Percentiles rank a stretch among this genome's conserved stretches.
Conservation (phyloP, 2,329 filamentous ascomycete genomes). For the Chrysoporthe cubensis region DNA sequence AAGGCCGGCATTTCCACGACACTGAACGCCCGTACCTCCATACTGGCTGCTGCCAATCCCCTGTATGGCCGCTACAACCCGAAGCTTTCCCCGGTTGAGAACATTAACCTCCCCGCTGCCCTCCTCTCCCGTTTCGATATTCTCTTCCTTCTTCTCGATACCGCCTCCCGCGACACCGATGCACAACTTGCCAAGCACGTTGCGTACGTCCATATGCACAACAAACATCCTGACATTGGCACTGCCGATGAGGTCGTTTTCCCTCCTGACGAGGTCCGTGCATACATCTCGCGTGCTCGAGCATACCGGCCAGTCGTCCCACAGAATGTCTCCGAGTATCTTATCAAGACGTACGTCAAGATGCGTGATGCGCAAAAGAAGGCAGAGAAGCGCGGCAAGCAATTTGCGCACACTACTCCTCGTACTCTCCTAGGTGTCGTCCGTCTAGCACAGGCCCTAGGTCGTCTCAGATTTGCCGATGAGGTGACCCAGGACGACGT, state of each 20-base stretch:
- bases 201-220: constrained; percentile 96
- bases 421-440: constrained; percentile 92
- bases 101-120: constrained; percentile 98
- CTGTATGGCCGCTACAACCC: constrained; percentile 98
- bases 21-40: constrained; percentile 92
- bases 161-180: constrained; percentile 84
- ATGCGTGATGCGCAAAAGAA: constrained; percentile 91
- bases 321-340: constrained; percentile 87
- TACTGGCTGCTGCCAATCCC: constrained; percentile 94
- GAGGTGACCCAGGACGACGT: constrained; percentile 90
- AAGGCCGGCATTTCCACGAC: constrained; percentile 75
- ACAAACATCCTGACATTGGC: constrained; percentile 79
- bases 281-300: constrained; percentile 92
- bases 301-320: constrained; percentile 87
- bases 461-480: constrained; percentile 85
- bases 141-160: constrained; percentile 95
- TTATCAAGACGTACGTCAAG: constrained; percentile 94
- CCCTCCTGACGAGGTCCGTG: constrained; percentile 88
- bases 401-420: constrained; percentile 91
- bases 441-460: constrained; percentile 90
- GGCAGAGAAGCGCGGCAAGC: constrained; percentile 87
- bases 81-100: constrained; percentile 94
- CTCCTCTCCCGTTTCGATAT: constrained; percentile 96
- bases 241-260: constrained; percentile 69
- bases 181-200: constrained; percentile 96